Base-by-base conservation (phyloP, 2,329 filamentous ascomycete species). In the Pseudogymnoascus sp. region DNA sequence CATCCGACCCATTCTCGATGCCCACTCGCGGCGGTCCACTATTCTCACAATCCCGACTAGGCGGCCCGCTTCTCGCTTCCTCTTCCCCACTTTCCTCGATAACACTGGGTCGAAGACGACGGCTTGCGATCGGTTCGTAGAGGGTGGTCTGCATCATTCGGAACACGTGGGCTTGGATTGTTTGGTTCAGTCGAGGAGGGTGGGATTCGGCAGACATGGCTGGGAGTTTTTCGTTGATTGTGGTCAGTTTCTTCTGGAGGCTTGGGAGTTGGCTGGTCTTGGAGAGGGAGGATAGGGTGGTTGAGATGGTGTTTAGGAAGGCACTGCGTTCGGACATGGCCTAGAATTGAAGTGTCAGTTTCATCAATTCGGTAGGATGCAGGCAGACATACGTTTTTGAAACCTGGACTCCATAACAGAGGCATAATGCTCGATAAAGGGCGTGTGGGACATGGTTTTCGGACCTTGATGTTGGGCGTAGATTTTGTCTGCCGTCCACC, bases 331-430 rank as follows among this genome's bases (percentile, higher is more conserved):
- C 65, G 54, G 65, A 64, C 62, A 72, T 68, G n/a, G 37, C 41
- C 69, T 71, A 16, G 4, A 1, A 13, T 16, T 14, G 51, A 19
- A 21, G 3, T 63, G 63, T 28, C 13, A 36, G 23, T 37, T 23
- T 21, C 13, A 10, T 10, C 8, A 28, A 23, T 2, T 39, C 4
- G 3, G 6, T 23, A 6, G 36, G 5, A 3, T 10, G 6, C 11
- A 43, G n/a, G 19, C n/a, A 39, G 36, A 34, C 31, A 7, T 67
- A 71, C 71, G 62, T 71, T 64, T 63, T 67, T 68, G 41, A 71
- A 73, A 0, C 68, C 70, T 5, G 71, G 70, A 65, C 66, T 69
- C 65, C 72, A 73, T 11, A 71, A 62, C 7, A 61, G 60, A 1
- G 72, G 72, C 13, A 66, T 65, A 13, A 71, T 61, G 7, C 23